Percentiles rank a stretch among this genome's conserved stretches.
These are phyloP conservation scores for Desmodesmus armatus DNA, from an alignment of 139 green algal species.

Conservation along the genomic window DNA sequence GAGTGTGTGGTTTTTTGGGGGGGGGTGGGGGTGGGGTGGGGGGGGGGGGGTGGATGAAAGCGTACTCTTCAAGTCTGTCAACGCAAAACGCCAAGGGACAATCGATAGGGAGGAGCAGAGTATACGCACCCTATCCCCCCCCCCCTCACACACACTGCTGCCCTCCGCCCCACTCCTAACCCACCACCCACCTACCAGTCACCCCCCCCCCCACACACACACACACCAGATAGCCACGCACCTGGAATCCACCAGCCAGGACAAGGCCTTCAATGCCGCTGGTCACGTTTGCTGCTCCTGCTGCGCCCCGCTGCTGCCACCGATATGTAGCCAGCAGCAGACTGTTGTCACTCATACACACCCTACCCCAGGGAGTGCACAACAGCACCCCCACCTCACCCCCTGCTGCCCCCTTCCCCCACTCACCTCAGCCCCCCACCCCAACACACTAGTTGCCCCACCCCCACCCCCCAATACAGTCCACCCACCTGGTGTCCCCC, in stretches of 20 bases:
- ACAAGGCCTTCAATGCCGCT: constrained; percentile 2
- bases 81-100: no score
- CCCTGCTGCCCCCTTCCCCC: background rate
- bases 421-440: background rate
- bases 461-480: background rate
- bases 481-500: background rate
- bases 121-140: no score
- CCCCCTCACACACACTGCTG: constrained; percentile 11
- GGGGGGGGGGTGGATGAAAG: no score
- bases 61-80: no score
- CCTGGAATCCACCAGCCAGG: constrained; percentile 1
- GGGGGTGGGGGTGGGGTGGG: no score
- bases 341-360: no score
- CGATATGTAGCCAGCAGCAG: no score
- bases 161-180: background rate
- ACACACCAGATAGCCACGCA: background rate
- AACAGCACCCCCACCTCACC: constrained; percentile 5
- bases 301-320: background rate
- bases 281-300: background rate
- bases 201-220: background rate
- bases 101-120: background rate
- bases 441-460: background rate
- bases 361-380: no score
- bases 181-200: background rate
- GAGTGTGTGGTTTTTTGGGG: no score